Evolutionary conservation across 805 yeast genomes (phyloP).

Genomic region (Wickerhamomyces mucosus): DNA sequence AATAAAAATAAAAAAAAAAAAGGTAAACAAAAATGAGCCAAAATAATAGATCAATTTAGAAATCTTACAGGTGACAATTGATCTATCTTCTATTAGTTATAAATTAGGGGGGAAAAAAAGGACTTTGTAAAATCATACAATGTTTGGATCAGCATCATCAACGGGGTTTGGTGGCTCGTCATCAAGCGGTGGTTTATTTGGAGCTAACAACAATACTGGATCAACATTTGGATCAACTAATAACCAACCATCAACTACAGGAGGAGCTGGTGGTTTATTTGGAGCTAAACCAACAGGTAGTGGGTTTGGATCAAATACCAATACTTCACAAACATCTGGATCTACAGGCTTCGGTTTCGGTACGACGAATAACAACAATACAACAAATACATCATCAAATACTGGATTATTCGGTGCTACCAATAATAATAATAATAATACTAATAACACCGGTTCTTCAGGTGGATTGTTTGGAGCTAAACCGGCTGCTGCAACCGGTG

Average conservation of each 20-base stretch:
- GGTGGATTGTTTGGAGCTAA: constrained; percentile 10
- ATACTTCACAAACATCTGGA: constrained; percentile 1
- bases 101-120: too few species aligned
- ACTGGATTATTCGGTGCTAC: constrained; percentile 6
- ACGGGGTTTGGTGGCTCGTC: constrained; percentile 1
- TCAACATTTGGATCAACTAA: constrained; percentile 9
- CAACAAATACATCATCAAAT: constrained; percentile 1
- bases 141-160: constrained; percentile 3
- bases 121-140: too few species aligned
- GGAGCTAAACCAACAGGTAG: constrained; percentile 18
- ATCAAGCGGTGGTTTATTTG: constrained; percentile 39
- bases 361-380: constrained; percentile 7
- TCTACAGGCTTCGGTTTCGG: constrained; percentile 26
- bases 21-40: too few species aligned
- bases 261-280: constrained; percentile 18
- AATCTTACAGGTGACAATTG: too few species aligned
- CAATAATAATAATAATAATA: constrained; percentile 2
- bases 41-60: too few species aligned
- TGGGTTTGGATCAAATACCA: constrained; percentile 6
- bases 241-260: constrained; percentile 6
- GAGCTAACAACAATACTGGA: constrained; percentile 19
- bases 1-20: too few species aligned
- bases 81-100: too few species aligned
- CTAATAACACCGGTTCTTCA: not conserved
- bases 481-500: not conserved